Base-by-base conservation (phyloP, 169 alveolate species). In the Plasmodium yoelii region DNA sequence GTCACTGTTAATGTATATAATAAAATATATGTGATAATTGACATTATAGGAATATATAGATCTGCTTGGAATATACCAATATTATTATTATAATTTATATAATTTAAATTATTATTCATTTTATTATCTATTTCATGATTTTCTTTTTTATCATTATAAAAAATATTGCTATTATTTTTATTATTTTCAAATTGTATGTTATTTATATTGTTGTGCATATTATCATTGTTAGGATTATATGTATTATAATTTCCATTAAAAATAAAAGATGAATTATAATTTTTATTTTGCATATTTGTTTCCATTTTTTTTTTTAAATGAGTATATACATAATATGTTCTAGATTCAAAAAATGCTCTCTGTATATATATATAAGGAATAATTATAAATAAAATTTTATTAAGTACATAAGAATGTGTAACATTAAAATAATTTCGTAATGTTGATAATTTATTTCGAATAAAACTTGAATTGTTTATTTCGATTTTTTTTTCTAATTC, bases 341-440 rank as follows among this genome's bases (percentile, higher is more conserved):
- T 28, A 1, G 90, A 80, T 69, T 80, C 90, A 67, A 77, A 80
- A 15, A 80, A 42, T 5, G 90, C 90, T 22, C 55, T 80, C 18
- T 80, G 82, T 65, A 80, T 80, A 70, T 80, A 80, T 70, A 80
- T 47, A 80, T 80, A 80, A 8, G 90, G 90, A 4, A 80, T n/a
- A 13, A 80, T 49, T n/a, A 80, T 80, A 69, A 80, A 80, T 4
- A 80, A 10, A 9, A 80, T 80, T 80, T 80, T 80, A 53, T 56
- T 49, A 24, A 65, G 34, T 2, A 80, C 90, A 60, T 80, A 80
- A 0, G 90, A 47, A 67, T 80, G 90, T 39, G 90, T 80, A 8
- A 80, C 90, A 28, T 80, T 63, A 47, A 80, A 80, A n/a, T 80
- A 80, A 1, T 53, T 72, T 15, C 90, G 61, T 26, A 80, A 47